phyloP scores from a whole-genome alignment of 768 basidiomycete genomes.

The Suillus alpinus region DNA sequence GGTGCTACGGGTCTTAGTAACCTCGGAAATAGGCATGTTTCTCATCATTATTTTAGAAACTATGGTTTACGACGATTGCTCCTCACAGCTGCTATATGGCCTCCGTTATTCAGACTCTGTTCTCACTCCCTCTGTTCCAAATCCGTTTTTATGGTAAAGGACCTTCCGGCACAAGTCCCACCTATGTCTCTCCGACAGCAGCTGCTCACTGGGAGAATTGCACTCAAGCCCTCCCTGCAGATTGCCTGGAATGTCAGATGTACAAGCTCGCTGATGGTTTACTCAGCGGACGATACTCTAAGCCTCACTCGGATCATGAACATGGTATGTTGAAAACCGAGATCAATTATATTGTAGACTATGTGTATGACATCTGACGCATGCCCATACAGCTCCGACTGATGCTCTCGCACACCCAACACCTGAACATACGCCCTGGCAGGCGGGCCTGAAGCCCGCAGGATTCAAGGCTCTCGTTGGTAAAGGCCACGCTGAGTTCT shows the following conservation, averaged over 20 bases:
- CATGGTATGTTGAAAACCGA: neutral
- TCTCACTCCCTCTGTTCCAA: conserved; percentile 77
- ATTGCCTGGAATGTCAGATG: conserved; percentile 95
- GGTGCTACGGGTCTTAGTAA: conserved; percentile 89
- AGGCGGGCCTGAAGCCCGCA: conserved; percentile 78
- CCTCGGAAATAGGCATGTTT: conserved; percentile 78
- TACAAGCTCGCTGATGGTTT: conserved; percentile 90
- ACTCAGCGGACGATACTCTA: conserved; percentile 87
- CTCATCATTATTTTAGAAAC: neutral
- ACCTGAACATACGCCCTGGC: conserved; percentile 36
- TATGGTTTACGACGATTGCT: neutral
- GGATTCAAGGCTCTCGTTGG: conserved; percentile 90
- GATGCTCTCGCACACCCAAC: conserved; percentile 33
- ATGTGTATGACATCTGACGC: conserved; percentile 6
- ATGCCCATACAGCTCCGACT: conserved; percentile 16
- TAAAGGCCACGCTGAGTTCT: conserved; percentile 89
- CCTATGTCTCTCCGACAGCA: conserved; percentile 29
- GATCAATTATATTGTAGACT: conserved; percentile 11
- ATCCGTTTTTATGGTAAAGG: conserved; percentile 55
- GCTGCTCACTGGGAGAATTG: conserved; percentile 60
- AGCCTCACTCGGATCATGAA: conserved; percentile 43
- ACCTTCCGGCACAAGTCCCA: conserved; percentile 9
- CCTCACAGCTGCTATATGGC: conserved; percentile 90
- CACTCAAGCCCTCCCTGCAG: conserved; percentile 64
- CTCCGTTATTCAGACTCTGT: conserved; percentile 83